These are phyloP conservation scores for Lactarius deliciosus DNA, from an alignment of 768 basidiomycete species.

Conservation along the genomic window DNA sequence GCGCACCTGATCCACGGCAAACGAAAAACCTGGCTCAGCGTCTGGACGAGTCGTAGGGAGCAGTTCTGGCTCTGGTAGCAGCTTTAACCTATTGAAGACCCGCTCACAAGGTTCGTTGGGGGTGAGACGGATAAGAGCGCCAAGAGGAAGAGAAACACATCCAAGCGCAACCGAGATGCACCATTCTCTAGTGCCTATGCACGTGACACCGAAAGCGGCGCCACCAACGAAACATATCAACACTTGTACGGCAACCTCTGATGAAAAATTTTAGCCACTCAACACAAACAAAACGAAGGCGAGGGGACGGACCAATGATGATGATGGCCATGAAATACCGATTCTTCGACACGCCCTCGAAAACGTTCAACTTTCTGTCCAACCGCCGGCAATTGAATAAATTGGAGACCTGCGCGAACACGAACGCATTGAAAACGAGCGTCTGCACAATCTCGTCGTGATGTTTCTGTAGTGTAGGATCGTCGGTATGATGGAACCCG, in stretches of 20 bases:
- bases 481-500: conserved; percentile 43
- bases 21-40: conserved; percentile 62
- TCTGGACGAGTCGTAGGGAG: conserved; percentile 66
- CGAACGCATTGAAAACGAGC: conserved; percentile 96
- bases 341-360: conserved; percentile 78
- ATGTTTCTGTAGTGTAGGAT: conserved; percentile 36
- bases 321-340: conserved; percentile 85
- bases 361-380: conserved; percentile 84
- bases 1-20: conserved; percentile 76
- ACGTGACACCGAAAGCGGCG: conserved; percentile 85
- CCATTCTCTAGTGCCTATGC: conserved; percentile 83
- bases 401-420: conserved; percentile 97
- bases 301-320: conserved; percentile 61
- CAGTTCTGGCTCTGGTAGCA: conserved; percentile 63
- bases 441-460: conserved; percentile 64
- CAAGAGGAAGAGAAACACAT: conserved; percentile 83
- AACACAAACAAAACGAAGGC: not conserved
- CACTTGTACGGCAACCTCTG: conserved; percentile 86
- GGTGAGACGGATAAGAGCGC: conserved; percentile 71
- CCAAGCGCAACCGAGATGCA: conserved; percentile 89
- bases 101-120: conserved; percentile 80
- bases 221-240: conserved; percentile 90
- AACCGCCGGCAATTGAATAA: conserved; percentile 88
- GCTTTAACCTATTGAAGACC: conserved; percentile 50
- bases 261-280: conserved; percentile 9